Evolutionary conservation across 1,284 basidiomycete genomes (phyloP).

Genomic region (Neonothopanus nambi): DNA sequence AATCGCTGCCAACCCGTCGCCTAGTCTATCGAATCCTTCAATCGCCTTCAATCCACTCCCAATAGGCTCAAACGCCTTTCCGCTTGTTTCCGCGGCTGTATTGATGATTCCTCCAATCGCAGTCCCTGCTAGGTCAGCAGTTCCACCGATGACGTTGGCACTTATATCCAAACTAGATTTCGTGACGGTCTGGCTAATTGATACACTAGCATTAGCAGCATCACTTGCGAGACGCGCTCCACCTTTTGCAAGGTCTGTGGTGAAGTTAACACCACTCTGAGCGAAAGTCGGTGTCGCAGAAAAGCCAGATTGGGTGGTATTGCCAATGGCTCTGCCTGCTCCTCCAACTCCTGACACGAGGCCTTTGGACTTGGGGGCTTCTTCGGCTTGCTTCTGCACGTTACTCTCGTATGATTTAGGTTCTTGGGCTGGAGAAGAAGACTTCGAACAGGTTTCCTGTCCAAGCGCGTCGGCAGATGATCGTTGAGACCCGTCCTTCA

Average conservation of each 20-base stretch:
- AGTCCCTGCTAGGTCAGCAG: constrained; percentile 21
- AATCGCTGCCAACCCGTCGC: constrained; percentile 23
- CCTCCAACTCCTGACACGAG: constrained; percentile 5
- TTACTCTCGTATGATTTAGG: neutral
- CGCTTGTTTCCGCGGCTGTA: constrained; percentile 23
- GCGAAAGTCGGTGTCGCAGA: neutral
- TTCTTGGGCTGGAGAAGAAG: constrained; percentile 1
- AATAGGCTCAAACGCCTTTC: constrained; percentile 26
- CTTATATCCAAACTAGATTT: constrained; percentile 21
- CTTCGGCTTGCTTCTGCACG: no score
- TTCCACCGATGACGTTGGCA: constrained; percentile 19
- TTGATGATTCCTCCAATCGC: constrained; percentile 25
- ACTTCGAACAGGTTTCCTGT: no score
- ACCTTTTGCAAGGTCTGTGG: constrained; percentile 16
- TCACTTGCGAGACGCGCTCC: constrained; percentile 12
- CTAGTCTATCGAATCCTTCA: constrained; percentile 23
- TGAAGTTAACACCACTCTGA: constrained; percentile 12
- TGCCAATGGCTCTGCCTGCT: constrained; percentile 1
- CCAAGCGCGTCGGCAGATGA: no score
- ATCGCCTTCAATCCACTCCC: constrained; percentile 25
- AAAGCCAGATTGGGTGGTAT: constrained; percentile 3
- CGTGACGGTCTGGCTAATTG: constrained; percentile 20
- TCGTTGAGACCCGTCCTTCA: neutral
- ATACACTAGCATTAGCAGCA: constrained; percentile 11
- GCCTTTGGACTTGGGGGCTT: neutral